Evolutionary conservation across 2,329 filamentous ascomycete species (phyloP).

Genomic region (Elsinoe perseae): DNA sequence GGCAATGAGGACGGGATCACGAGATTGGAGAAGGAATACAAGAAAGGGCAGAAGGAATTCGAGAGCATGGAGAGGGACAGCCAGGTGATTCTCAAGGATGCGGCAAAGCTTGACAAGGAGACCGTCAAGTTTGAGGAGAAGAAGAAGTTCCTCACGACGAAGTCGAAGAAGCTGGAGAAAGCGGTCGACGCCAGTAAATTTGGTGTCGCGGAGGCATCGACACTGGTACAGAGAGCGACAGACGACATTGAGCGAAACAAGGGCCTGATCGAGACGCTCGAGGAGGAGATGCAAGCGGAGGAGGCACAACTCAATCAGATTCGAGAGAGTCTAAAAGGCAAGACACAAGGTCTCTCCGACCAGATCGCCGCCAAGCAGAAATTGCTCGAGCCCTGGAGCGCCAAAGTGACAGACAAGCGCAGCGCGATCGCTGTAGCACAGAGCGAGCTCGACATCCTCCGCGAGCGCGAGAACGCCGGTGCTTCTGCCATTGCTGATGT

Average conservation of each 20-base stretch:
- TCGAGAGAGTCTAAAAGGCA: slow-evolving; percentile 81
- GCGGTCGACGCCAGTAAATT: slow-evolving; percentile 69
- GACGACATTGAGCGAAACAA: slow-evolving; percentile 70
- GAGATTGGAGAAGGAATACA: slow-evolving; percentile 75
- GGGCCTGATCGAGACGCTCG: slow-evolving; percentile 66
- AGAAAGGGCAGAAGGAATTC: slow-evolving; percentile 72
- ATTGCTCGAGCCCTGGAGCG: slow-evolving; percentile 89
- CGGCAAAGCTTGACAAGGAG: slow-evolving; percentile 91
- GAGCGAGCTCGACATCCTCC: slow-evolving; percentile 85
- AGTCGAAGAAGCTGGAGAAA: slow-evolving; percentile 93
- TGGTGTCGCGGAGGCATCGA: slow-evolving; percentile 64
- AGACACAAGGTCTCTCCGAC: slow-evolving; percentile 90
- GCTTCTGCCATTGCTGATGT: slow-evolving; percentile 77
- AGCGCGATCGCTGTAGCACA: slow-evolving; percentile 90
- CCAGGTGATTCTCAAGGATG: slow-evolving; percentile 72
- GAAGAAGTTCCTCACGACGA: slow-evolving; percentile 82
- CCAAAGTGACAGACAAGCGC: slow-evolving; percentile 93
- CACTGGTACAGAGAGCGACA: slow-evolving; percentile 67
- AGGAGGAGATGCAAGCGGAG: slow-evolving; percentile 66
- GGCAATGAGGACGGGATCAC: slow-evolving; percentile 88
- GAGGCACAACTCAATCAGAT: slow-evolving; percentile 78
- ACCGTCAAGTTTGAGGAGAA: slow-evolving; percentile 97
- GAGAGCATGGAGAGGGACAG: slow-evolving; percentile 75
- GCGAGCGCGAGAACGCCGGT: slow-evolving; percentile 81
- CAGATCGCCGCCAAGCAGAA: slow-evolving; percentile 90